Conservation (phyloP, 176 grass and related monocot species). For the Oryza glumipatula region DNA sequence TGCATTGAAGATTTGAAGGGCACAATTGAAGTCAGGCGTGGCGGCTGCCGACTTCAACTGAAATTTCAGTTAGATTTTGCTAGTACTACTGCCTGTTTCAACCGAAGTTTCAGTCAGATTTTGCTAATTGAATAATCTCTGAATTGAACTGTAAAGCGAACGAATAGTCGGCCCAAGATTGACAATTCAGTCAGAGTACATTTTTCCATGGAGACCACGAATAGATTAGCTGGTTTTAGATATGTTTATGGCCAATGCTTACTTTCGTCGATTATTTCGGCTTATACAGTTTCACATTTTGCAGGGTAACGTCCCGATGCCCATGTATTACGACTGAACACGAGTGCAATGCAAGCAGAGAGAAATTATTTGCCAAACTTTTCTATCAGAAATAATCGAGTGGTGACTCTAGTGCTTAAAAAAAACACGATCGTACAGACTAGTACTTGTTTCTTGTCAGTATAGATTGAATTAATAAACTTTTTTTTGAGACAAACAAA, state of each 20-base stretch:
- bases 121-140: not conserved
- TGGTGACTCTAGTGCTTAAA: not conserved
- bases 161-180: not conserved
- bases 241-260: not conserved
- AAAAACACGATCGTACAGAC: not conserved
- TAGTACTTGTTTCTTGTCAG: not conserved
- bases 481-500: not conserved
- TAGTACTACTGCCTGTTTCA: not conserved
- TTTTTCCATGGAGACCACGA: not conserved
- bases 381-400: not conserved
- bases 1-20: not conserved
- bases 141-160: not conserved
- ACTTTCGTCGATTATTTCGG: not conserved
- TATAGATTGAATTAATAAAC: not conserved
- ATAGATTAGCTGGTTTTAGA: not conserved
- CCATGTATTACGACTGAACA: no score
- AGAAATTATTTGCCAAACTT: not conserved
- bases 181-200: not conserved
- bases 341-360: no score
- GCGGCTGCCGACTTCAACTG: not conserved
- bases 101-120: not conserved
- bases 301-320: no score
- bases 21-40: not conserved
- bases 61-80: not conserved
- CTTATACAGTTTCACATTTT: not conserved